Evolutionary conservation across 2,329 filamentous ascomycete genomes (phyloP), one percentile per base, ranked within the genome.

Genomic region (Ceratocystis huliohia): DNA sequence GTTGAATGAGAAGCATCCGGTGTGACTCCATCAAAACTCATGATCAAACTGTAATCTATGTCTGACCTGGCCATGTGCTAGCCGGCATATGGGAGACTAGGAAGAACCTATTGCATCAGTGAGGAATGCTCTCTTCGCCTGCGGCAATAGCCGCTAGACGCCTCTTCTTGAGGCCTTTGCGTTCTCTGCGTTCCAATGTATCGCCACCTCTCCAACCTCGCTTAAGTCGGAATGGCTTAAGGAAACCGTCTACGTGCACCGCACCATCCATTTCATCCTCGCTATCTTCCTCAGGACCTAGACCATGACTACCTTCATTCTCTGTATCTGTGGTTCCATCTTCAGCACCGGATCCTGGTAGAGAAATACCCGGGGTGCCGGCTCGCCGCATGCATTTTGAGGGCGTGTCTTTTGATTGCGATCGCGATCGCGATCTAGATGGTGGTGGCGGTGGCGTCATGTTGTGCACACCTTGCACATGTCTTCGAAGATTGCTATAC

Each of bases 161-260:
- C 45, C 61, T 56, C 67, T 65, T 67, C 69, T 70, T 65, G 33
- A 57, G 64, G 13, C 65, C 69, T 70, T 61, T 68, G 15, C 28
- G 33, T 41, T 65, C 63, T 78, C 76, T 44, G 73, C 74, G 1
- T 15, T 59, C 56, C 25, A n/a, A 30, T n/a, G 30, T 59, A 30
- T 59, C 56, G 30, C 56, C 56, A 30, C 73, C 76, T 50, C 79
- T 74, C 81, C 81, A 84, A 0, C 81, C 81, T 56, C 72, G 74
- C 5, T 78, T 75, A 0, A 77, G 73, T 67, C 77, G 75, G 64
- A 89, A 79, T 3, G 81, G 80, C 71, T 78, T 77, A 70, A 90
- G 70, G 71, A 88, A 90, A 0, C 87, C 84, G 73, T 90, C 87
- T 1, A 84, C 80, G 70, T 89, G 87, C 22, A 89, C 83, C 0